Evolutionary conservation across 108 stramenopile species (phyloP), one percentile per base, ranked within the genome.

Genomic region (Skeletonema marinoi): DNA sequence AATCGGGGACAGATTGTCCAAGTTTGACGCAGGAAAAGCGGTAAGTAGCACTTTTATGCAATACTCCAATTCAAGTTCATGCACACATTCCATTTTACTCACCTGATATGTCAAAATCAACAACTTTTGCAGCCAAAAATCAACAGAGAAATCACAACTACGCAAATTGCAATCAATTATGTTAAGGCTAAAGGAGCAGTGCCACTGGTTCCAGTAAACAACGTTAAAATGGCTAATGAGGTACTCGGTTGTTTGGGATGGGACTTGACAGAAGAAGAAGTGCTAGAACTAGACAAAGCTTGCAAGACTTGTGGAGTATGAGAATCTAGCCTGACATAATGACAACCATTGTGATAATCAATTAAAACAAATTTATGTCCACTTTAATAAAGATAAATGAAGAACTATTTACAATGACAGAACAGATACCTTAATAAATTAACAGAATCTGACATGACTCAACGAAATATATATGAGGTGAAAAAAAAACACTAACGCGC

Each of bases 161-260:
- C 89, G 12, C 96, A 96, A 75, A 85, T 96, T 59, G 93, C 93
- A 13, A 81, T 93, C 32, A 89, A 95, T 67, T 96, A 94, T 71
- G 83, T 96, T 1, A 77, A 87, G 69, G 93, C 93, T 13, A 93
- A 94, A 70, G 96, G 96, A 17, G 90, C 78, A 9, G 93, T 96
- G 7, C 96, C 96, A 31, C 29, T 96, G 32, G 59, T 87, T 16
- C 90, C 90, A 54, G 86, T 96, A 0, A 93, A 88, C 32, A 89
- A 84, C 36, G 65, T 81, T 29, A 85, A 71, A 69, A 75, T 88
- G 32, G 96, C 96, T 4, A 84, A 93, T 25, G 92, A 91, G 65
- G 60, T 96, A 32, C 46, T 92, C 9, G 93, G 93, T 10, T 93
- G 90, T 76, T 33, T 94, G 25, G 93, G 93, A 21, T 96, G 96